phyloP scores from a whole-genome alignment of 2,329 filamentous ascomycete genomes.

The Aspergillus spinulosporus region DNA sequence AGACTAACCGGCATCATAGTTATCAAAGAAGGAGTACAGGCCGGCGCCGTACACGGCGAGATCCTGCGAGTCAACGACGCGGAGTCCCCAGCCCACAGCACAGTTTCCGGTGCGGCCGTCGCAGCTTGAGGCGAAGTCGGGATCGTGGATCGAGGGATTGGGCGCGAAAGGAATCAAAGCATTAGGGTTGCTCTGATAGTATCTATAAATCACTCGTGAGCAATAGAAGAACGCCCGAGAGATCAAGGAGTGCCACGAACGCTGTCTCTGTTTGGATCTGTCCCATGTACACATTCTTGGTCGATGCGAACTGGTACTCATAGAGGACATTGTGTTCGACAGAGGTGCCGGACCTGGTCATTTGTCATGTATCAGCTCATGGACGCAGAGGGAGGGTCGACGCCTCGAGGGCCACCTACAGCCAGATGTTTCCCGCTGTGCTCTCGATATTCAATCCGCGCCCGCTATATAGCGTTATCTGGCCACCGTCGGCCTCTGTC shows the following conservation, averaged over 20 bases:
- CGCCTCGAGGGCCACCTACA: too few relatives aligned
- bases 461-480: conserved; percentile 78
- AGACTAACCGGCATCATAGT: conserved; percentile 54
- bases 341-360: conserved; percentile 65
- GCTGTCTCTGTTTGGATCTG: conserved; percentile 88
- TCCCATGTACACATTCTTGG: conserved; percentile 77
- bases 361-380: too few relatives aligned
- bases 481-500: conserved; percentile 67
- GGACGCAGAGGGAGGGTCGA: too few relatives aligned
- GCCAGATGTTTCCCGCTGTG: conserved; percentile 62
- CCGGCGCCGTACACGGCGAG: conserved; percentile 71
- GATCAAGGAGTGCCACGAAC: too few relatives aligned
- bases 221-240: too few relatives aligned
- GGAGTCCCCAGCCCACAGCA: conserved; percentile 66
- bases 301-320: conserved; percentile 82
- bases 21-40: conserved; percentile 80
- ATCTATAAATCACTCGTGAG: conserved; percentile 24
- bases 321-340: conserved; percentile 63
- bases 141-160: conserved; percentile 46
- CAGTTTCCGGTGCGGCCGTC: conserved; percentile 55
- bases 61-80: conserved; percentile 66
- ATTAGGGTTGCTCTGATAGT: conserved; percentile 80
- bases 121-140: conserved; percentile 66
- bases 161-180: conserved; percentile 54
- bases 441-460: conserved; percentile 78